Evolutionary conservation across 2,329 filamentous ascomycete species (phyloP), one percentile per base, ranked within the genome.

Genomic region (Hypoxylon sp.): DNA sequence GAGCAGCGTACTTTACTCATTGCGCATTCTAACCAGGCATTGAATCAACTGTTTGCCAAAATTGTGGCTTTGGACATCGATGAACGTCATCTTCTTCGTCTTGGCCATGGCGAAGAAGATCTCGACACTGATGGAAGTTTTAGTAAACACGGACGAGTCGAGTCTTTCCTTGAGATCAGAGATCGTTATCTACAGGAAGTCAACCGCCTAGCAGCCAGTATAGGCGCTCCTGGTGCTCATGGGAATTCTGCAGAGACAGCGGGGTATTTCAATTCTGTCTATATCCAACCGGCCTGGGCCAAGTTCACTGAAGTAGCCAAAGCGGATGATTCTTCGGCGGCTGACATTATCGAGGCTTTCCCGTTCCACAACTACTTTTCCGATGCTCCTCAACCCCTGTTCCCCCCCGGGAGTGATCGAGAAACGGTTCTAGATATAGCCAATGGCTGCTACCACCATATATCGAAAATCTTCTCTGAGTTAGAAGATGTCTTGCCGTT

Each of bases 41-140:
- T 99, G 9, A 99, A 99, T 76, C 96, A 99, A 78, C 86, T 99
- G 1, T 99, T 99, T 82, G 93, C 97, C 75, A 99, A 99, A 83
- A 99, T 99, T 68, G 91, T 95, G n/a, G 92, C 92, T 4, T 85
- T 99, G 29, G 94, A 98, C 75, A 98, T 99, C 73, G 97, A 99
- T 76, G 92, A 97, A 80, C 90, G 96, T 42, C 96, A 99, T 83
- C 86, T 99, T 65, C 85, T 99, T 57, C 91, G 96, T 66, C 86
- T 99, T 37, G 96, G 96, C 37, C 96, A 97, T 78, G 96, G 96
- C 44, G 97, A 99, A 79, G 96, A 98, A 77, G 96, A 98, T 63
- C 86, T 98, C 5, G 91, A 93, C 65, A 94, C 93, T 0, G 92
- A 96, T 74, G 88, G 88, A 17, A 97, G 88, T 79, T 98, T 97